phyloP scores from a whole-genome alignment of 2,329 filamentous ascomycete species.

The Fusarium anguioides region DNA sequence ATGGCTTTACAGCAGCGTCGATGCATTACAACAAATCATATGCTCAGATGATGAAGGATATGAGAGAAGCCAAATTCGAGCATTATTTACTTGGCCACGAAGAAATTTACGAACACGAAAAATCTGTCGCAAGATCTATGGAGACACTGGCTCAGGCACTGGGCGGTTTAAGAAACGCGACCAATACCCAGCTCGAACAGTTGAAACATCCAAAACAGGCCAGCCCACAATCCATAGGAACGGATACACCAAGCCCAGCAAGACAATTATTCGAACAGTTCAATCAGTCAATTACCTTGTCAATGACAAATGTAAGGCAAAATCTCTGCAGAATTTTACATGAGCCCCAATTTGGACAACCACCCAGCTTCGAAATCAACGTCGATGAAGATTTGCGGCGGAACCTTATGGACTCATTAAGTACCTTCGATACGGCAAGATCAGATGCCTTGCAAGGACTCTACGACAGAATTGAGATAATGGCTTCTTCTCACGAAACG shows the following conservation, averaged over 20 bases:
- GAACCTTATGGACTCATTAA: conserved; percentile 84
- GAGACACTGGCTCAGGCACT: conserved; percentile 88
- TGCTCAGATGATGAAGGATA: conserved; percentile 76
- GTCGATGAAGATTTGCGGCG: conserved; percentile 83
- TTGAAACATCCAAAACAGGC: conserved; percentile 59
- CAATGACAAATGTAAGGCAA: conserved; percentile 29
- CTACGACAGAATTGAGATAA: conserved; percentile 81
- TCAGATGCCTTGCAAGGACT: conserved; percentile 83
- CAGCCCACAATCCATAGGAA: accelerated
- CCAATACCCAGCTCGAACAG: conserved; percentile 87
- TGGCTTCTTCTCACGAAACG: conserved; percentile 62
- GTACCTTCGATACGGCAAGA: conserved; percentile 92
- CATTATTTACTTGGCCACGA: conserved; percentile 86
- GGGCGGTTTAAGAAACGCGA: conserved; percentile 88
- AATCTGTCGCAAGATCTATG: conserved; percentile 82
- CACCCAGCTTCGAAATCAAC: conserved; percentile 59
- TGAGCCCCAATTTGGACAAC: conserved; percentile 45
- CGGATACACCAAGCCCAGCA: background rate
- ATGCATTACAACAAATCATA: conserved; percentile 74
- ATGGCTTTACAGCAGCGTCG: conserved; percentile 71
- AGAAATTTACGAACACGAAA: conserved; percentile 80
- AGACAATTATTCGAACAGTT: conserved; percentile 34
- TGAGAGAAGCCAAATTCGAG: conserved; percentile 89
- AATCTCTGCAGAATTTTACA: conserved; percentile 24
- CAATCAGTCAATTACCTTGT: conserved; percentile 26